Conservation (phyloP, 2,329 filamentous ascomycete species). For the Calonectria honghensis region DNA sequence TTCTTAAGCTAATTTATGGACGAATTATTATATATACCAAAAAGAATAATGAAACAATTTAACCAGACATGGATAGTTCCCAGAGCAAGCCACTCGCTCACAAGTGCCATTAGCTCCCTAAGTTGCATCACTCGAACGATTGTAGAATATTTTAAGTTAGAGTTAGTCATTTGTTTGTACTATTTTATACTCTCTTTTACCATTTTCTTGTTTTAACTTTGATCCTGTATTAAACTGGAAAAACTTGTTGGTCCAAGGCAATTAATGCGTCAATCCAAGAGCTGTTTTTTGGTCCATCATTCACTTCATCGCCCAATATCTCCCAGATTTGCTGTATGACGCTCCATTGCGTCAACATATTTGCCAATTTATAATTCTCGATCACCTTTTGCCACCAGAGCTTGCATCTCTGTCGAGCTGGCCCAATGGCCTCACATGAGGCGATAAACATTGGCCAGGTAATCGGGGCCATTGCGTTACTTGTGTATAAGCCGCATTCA, state of each 20-base stretch:
- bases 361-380: not conserved
- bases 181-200: not conserved
- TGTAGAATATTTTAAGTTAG: too few species aligned
- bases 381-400: not conserved
- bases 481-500: not conserved
- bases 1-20: not conserved
- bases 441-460: constrained; percentile 2
- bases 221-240: not conserved
- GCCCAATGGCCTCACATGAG: not conserved
- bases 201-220: not conserved
- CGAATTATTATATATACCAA: not conserved
- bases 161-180: too few species aligned
- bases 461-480: not conserved
- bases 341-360: not conserved
- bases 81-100: not conserved
- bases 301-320: not conserved
- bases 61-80: not conserved
- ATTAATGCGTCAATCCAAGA: not conserved
- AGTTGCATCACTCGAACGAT: not conserved
- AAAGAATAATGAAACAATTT: not conserved
- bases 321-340: not conserved
- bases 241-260: not conserved
- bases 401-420: not conserved
- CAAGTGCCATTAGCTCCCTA: not conserved
- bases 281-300: too few species aligned